Evolutionary conservation across 176 grass and related monocot genomes (phyloP).

Genomic region (Aegilops tauschii): DNA sequence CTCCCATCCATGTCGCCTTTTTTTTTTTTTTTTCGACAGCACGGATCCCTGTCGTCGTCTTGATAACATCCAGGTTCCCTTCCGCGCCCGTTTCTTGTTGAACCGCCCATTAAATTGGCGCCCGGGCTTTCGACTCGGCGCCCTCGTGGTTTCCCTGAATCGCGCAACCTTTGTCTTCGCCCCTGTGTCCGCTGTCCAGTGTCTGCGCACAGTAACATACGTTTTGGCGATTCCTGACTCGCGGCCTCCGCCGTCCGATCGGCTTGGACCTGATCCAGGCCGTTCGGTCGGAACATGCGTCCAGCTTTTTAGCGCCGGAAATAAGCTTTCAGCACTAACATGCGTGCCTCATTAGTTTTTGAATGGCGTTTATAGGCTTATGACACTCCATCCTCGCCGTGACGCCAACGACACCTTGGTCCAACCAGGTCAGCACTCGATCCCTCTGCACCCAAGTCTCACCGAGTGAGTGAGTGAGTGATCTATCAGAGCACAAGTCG

Average conservation of each 20-base stretch:
- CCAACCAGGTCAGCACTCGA: neutral
- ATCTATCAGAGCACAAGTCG: neutral
- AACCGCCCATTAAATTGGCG: constrained; percentile 17
- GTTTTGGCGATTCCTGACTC: neutral
- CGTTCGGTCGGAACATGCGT: neutral
- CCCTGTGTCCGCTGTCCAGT: neutral
- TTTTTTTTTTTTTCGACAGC: neutral
- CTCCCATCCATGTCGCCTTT: neutral
- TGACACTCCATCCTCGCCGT: neutral
- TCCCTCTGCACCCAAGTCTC: neutral
- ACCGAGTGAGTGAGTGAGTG: neutral
- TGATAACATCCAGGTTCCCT: neutral
- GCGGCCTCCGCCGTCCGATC: neutral
- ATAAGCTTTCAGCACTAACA: neutral
- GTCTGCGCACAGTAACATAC: neutral
- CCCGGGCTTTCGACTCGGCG: neutral
- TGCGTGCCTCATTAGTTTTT: neutral
- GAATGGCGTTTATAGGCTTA: too few relatives aligned
- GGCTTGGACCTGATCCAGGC: neutral
- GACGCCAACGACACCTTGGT: neutral
- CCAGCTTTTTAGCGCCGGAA: too few relatives aligned
- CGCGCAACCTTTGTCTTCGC: neutral
- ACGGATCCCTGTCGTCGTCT: neutral
- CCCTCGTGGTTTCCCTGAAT: neutral
- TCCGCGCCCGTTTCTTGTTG: neutral